Evolutionary conservation across 768 basidiomycete species (phyloP), one percentile per base, ranked within the genome.

Genomic region (Amanita pseudoporphyria): DNA sequence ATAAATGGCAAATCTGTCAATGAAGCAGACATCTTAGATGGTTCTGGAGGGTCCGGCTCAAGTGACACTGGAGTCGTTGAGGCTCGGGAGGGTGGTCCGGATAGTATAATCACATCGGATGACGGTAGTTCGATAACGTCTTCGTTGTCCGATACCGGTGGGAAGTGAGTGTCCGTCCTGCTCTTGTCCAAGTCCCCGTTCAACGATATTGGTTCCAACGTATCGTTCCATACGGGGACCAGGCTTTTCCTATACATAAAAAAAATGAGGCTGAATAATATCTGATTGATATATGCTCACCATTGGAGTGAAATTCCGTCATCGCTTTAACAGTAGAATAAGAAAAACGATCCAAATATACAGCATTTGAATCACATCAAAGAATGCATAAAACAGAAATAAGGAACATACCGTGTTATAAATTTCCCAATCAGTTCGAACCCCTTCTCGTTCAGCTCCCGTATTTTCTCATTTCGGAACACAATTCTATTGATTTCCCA

Each of bases 191-290:
- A 5, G n/a, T 13, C 28, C 31, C n/a, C 14, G n/a, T 13, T 10
- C 9, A 13, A 19, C 9, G 45, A 30, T 14, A 49, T 14, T 16
- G 31, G 33, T 32, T 49, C 38, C 21, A 49, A 19, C 9, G 47
- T 49, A n/a, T 49, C 47, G 18, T 18, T 41, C 47, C 47, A 49
- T 41, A 49, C 28, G 24, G 47, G 47, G 10, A 24, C 16, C 4
- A 9, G 12, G 22, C 40, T 35, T 43, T 10, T 24, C 49, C 49
- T 50, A 47, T 35, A 19, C 7, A 21, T 1, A 39, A 18, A 16
- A n/a, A 37, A 6, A 16, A 26, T 5, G 10, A 21, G 47, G 5
- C n/a, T 33, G 22, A 12, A 19, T 16, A 3, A n/a, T 9, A 12
- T 18, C 4, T 16, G 24, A 14, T 1, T 13, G n/a, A 3, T 14